Percentiles rank a stretch among this genome's conserved stretches.
phyloP scores from a whole-genome alignment of 805 yeast species.

The Metschnikowia vanudenii region DNA sequence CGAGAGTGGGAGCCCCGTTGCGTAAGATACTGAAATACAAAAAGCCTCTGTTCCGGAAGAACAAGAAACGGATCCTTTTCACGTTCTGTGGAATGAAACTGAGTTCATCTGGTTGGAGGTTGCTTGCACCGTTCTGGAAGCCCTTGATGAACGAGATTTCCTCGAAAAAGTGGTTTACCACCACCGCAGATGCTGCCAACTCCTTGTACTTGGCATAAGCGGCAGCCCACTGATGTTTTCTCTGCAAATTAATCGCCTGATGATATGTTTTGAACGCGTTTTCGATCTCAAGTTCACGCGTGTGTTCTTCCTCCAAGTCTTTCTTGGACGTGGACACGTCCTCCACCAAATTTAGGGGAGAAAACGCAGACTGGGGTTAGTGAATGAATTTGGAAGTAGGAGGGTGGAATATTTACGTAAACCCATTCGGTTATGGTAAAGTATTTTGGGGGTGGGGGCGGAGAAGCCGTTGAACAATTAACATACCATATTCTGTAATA shows the following conservation, averaged over 20 bases:
- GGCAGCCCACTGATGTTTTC: conserved; percentile 41
- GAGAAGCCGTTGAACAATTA: no score
- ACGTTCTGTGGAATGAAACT: conserved; percentile 63
- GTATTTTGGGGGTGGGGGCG: no score
- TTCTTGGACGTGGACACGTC: conserved; percentile 60
- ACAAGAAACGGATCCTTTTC: conserved; percentile 70
- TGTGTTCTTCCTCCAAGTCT: conserved; percentile 72
- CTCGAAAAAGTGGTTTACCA: conserved; percentile 45
- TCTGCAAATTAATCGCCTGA: conserved; percentile 63
- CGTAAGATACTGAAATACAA: conserved; percentile 50
- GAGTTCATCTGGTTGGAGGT: conserved; percentile 38
- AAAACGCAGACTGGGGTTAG: conserved; percentile 55
- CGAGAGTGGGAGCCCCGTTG: conserved; percentile 9
- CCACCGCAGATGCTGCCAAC: conserved; percentile 66
- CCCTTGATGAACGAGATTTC: conserved; percentile 39
- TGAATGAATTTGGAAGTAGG: not conserved
- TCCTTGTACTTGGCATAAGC: conserved; percentile 59
- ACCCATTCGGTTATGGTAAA: no score
- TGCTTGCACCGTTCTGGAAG: conserved; percentile 36
- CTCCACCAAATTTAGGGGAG: conserved; percentile 75
- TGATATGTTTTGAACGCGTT: conserved; percentile 78
- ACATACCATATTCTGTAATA: no score
- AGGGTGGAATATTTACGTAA: no score
- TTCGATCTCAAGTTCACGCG: conserved; percentile 87
- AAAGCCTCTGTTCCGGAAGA: conserved; percentile 79